Evolutionary conservation across 1,139 yeast genomes (phyloP).

Genomic region (Pichia sp.): DNA sequence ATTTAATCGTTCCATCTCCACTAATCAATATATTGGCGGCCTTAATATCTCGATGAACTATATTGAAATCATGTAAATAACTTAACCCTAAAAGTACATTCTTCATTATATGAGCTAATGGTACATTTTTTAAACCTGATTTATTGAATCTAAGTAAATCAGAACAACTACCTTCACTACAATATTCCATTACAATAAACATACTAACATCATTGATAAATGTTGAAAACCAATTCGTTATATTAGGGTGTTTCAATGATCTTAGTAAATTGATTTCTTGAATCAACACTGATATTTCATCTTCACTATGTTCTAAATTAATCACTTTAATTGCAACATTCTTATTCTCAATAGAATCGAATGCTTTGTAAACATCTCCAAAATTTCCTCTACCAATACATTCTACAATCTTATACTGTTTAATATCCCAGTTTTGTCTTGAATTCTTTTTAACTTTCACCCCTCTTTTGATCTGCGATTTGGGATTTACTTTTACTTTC

Average conservation of each 20-base stretch:
- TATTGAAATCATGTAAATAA: slow-evolving; percentile 65
- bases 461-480: too few species aligned
- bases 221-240: slow-evolving; percentile 61
- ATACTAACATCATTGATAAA: slow-evolving; percentile 55
- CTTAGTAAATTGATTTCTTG: slow-evolving; percentile 74
- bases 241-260: slow-evolving; percentile 52
- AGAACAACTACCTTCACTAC: slow-evolving; percentile 88
- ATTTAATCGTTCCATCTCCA: slow-evolving; percentile 51
- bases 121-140: slow-evolving; percentile 44
- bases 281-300: slow-evolving; percentile 58
- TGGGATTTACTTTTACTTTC: too few species aligned
- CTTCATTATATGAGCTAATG: slow-evolving; percentile 50
- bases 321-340: slow-evolving; percentile 74
- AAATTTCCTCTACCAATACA: slow-evolving; percentile 81
- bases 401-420: slow-evolving; percentile 31
- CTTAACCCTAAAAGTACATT: slow-evolving; percentile 57
- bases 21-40: slow-evolving; percentile 75
- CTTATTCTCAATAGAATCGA: slow-evolving; percentile 15
- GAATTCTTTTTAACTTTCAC: too few species aligned
- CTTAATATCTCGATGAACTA: slow-evolving; percentile 80
- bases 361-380: slow-evolving; percentile 77
- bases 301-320: slow-evolving; percentile 65
- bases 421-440: slow-evolving; percentile 12
- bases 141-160: slow-evolving; percentile 55
- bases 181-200: slow-evolving; percentile 90